A percentile compares a stretch with the other conserved stretches of the same genome.
Evolutionary conservation across 371 early-diverging fungal species (phyloP).

Genomic region (Thermomucor indicae-seudaticae): DNA sequence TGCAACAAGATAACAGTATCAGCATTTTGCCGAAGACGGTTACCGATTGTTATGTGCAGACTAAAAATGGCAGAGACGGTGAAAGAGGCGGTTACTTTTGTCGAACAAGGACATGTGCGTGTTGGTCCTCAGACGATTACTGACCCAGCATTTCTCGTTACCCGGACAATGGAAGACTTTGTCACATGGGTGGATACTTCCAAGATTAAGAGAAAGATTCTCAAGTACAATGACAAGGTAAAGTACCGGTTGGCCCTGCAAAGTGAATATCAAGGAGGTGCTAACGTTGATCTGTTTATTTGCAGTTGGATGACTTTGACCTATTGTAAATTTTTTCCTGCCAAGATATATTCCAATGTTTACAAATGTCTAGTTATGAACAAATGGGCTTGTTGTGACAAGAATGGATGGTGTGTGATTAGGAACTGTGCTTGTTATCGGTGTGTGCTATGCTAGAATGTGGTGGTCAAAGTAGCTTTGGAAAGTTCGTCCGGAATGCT

Average conservation of each 20-base stretch:
- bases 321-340: constrained; percentile 44
- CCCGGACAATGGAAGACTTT: constrained; percentile 95
- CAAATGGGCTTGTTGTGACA: no score
- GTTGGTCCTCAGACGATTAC: constrained; percentile 92
- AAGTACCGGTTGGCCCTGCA: not conserved
- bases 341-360: not conserved
- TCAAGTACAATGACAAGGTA: constrained; percentile 96
- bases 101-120: constrained; percentile 98
- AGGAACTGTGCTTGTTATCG: no score
- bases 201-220: constrained; percentile 97
- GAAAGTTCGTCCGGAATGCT: no score
- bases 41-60: constrained; percentile 94
- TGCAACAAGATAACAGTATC: constrained; percentile 90
- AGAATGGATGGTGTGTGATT: no score
- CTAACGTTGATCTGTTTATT: not conserved
- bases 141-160: constrained; percentile 91
- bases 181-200: constrained; percentile 99
- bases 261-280: not conserved
- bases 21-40: constrained; percentile 89
- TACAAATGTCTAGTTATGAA: not conserved
- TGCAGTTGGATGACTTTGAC: constrained; percentile 66
- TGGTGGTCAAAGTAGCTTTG: no score
- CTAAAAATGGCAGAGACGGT: constrained; percentile 97
- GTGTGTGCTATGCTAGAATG: no score
- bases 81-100: constrained; percentile 89